These are phyloP conservation scores for Colletotrichum siamense DNA, from an alignment of 2,329 filamentous ascomycete species.

Conservation along the genomic window DNA sequence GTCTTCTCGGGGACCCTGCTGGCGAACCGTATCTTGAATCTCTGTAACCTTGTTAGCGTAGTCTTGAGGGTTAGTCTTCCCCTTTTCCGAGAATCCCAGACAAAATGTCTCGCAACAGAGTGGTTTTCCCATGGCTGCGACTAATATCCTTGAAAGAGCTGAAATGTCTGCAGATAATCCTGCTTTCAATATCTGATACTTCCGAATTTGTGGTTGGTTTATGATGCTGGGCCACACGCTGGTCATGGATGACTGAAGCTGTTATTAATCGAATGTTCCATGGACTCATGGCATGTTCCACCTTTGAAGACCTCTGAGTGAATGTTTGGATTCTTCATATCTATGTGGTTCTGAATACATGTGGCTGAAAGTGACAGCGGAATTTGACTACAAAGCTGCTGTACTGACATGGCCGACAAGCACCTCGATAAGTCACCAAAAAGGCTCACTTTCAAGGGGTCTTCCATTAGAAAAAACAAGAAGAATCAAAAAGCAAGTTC, in stretches of 20 bases:
- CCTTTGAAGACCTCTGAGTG: neutral
- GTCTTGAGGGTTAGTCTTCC: neutral
- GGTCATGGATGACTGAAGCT: fast-evolving
- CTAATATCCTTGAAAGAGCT: fast-evolving
- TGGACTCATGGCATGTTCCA: neutral
- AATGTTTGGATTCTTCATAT: neutral
- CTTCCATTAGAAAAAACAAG: neutral
- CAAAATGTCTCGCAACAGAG: neutral
- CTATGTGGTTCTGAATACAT: neutral
- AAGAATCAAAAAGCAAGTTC: fast-evolving
- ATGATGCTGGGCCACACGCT: neutral
- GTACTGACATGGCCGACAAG: neutral
- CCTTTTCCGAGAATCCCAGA: neutral
- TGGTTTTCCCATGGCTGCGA: neutral
- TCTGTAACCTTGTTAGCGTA: neutral
- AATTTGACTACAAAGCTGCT: neutral
- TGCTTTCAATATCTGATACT: fast-evolving
- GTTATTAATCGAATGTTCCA: neutral
- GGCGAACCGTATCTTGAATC: neutral
- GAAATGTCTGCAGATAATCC: fast-evolving
- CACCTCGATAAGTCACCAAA: neutral
- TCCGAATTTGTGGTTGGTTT: neutral
- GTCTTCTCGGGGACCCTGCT: neutral
- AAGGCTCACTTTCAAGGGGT: neutral
- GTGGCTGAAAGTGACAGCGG: neutral